phyloP scores from a whole-genome alignment of 345 rosid species.

The Aquilaria yunnanensis region DNA sequence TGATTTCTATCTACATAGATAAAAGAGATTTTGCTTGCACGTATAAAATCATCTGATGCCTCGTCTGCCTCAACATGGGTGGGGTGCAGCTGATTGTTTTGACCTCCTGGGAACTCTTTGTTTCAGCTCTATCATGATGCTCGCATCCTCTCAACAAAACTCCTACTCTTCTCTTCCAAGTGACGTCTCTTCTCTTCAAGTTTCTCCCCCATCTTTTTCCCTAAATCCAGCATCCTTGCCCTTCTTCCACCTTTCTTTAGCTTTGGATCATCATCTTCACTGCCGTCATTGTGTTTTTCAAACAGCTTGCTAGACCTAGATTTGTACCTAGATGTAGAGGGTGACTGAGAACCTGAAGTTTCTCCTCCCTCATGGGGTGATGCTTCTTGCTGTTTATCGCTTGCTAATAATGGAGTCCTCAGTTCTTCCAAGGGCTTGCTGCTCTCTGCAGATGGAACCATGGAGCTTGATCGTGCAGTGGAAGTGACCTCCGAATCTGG shows the following conservation, averaged over 20 bases:
- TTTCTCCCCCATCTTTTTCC: conserved; percentile 91
- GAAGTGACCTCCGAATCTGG: conserved; percentile 16
- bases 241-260: conserved; percentile 56
- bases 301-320: conserved; percentile 22
- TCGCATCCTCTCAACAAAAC: conserved; percentile 85
- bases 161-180: conserved; percentile 71
- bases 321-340: conserved; percentile 16
- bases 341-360: conserved; percentile 19
- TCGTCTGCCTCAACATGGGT: too few species aligned
- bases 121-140: conserved; percentile 30
- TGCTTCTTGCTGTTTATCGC: conserved; percentile 27
- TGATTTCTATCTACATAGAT: too few species aligned
- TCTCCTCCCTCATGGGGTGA: conserved; percentile 16
- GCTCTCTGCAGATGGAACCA: conserved; percentile 13
- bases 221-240: conserved; percentile 72
- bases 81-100: too few species aligned
- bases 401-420: conserved; percentile 41
- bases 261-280: conserved; percentile 48
- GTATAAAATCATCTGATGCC: too few species aligned
- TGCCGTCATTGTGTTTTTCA: conserved; percentile 16
- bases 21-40: too few species aligned
- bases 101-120: background rate
- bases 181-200: conserved; percentile 83
- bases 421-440: conserved; percentile 45
- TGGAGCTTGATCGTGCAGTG: conserved; percentile 16